Base-by-base conservation (phyloP, 805 yeast species). In the Hanseniaspora lindneri region DNA sequence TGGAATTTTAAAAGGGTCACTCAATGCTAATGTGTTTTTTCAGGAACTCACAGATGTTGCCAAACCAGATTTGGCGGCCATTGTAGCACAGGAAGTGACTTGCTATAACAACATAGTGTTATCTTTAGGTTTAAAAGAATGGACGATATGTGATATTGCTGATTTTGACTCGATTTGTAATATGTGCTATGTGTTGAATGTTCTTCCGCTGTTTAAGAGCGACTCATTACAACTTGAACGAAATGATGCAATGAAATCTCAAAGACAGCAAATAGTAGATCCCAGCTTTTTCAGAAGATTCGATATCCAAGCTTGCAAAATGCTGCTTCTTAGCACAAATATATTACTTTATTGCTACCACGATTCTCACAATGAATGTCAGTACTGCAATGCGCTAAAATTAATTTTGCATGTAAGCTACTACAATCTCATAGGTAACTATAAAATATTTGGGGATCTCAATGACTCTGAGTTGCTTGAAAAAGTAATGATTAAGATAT, bases 201-300 rank as follows among this genome's bases (percentile, higher is more conserved):
- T 46, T 13, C 7, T 46, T 13, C 49, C 49, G 5, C 30, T 46
- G 17, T 10, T 46, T 10, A 30, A 32, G n/a, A 39, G 9, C 16
- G 41, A 37, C 13, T 24, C 30, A 16, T 24, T 37, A 13, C 8
- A 35, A 21, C 10, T 4, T 35, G 13, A 19, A 35, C 5, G 25
- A 37, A 25, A 30, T 16, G 20, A 7, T 10, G 3, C 11, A 3
- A 8, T 29, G 9, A 24, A 6, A 7, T 37, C 29, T 9, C 11
- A 9, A 27, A 27, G 7, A 10, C 13, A 41, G 25, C 19, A 30
- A 32, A 40, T 35, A 4, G 8, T 21, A 2, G 68, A 73, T 37
- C 92, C 94, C 3, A 78, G 84, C 5, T 76, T 85, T 3, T 70
- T 87, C 48, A 72, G 96, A 53, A 84, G 88, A 59, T 88, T 87